Conservation (phyloP, 1,139 yeast genomes). For the Waltiozyma sp. region DNA sequence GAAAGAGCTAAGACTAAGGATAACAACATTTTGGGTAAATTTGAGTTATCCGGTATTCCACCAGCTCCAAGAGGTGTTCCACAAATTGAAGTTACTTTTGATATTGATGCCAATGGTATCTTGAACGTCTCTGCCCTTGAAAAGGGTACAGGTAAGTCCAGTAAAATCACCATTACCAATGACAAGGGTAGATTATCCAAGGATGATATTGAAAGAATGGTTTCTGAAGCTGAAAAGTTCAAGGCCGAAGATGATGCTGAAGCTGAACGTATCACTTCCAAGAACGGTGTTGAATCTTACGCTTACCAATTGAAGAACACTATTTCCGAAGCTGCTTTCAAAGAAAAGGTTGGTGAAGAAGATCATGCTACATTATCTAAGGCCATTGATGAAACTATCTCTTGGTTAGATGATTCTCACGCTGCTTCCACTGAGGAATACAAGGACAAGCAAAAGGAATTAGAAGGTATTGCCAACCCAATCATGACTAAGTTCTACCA, state of each 20-base stretch:
- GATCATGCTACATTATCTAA: constrained; percentile 71
- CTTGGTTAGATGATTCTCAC: constrained; percentile 83
- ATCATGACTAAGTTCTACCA: constrained; percentile 88
- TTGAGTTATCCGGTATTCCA: constrained; percentile 85
- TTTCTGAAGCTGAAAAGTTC: constrained; percentile 79
- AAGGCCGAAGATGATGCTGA: constrained; percentile 80
- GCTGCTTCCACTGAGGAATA: constrained; percentile 83
- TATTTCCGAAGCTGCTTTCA: constrained; percentile 66
- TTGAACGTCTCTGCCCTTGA: constrained; percentile 89
- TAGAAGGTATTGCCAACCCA: constrained; percentile 89
- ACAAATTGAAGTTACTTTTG: constrained; percentile 88
- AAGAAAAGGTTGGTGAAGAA: constrained; percentile 71
- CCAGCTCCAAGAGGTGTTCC: constrained; percentile 97
- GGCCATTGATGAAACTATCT: constrained; percentile 77
- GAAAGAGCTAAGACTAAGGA: constrained; percentile 90
- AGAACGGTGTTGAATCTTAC: constrained; percentile 88
- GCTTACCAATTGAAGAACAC: constrained; percentile 85
- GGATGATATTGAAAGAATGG: constrained; percentile 94
- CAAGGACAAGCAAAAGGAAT: constrained; percentile 85
- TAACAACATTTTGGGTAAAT: constrained; percentile 89
- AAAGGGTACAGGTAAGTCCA: constrained; percentile 77
- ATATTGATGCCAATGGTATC: constrained; percentile 87
- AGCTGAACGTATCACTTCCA: constrained; percentile 66
- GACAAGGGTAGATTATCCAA: constrained; percentile 94
- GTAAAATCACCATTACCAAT: constrained; percentile 77